These are phyloP conservation scores for Flaveria ramosissima DNA, from an alignment of 129 eudicot genomes.

Conservation along the genomic window DNA sequence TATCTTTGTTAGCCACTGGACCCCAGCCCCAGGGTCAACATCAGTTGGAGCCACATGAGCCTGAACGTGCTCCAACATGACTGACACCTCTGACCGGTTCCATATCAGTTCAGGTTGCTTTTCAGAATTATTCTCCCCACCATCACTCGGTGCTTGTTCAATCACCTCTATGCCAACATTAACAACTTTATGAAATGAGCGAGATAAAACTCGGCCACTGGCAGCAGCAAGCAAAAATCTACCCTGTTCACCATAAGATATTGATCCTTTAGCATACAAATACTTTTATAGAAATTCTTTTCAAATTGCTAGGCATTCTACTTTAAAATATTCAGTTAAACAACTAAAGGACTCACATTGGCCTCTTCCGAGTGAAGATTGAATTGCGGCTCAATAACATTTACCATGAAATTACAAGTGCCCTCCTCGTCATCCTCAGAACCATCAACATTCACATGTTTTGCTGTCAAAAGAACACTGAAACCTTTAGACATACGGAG, in stretches of 20 bases:
- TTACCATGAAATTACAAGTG: slow-evolving; percentile 90
- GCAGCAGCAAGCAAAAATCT: slow-evolving; percentile 96
- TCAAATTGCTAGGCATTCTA: not conserved
- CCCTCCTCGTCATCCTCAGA: slow-evolving; percentile 72
- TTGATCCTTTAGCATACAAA: slow-evolving; percentile 20
- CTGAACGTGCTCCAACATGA: slow-evolving; percentile 93
- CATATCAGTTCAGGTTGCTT: slow-evolving; percentile 82
- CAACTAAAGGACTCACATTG: slow-evolving; percentile 56
- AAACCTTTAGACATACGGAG: slow-evolving; percentile 32
- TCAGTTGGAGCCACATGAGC: slow-evolving; percentile 99
- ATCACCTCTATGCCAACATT: slow-evolving; percentile 74
- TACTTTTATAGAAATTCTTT: not conserved
- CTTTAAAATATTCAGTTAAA: slow-evolving; percentile 15
- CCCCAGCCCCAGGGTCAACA: slow-evolving; percentile 98
- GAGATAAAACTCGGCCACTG: slow-evolving; percentile 92
- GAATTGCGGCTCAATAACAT: slow-evolving; percentile 91
- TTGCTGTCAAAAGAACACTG: slow-evolving; percentile 45
- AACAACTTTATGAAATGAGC: slow-evolving; percentile 80
- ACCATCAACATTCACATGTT: slow-evolving; percentile 55
- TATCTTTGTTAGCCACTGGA: slow-evolving; percentile 91
- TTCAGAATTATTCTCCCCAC: slow-evolving; percentile 47
- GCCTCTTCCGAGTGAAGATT: slow-evolving; percentile 96
- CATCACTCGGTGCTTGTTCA: slow-evolving; percentile 62
- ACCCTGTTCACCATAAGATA: slow-evolving; percentile 60
- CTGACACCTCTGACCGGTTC: slow-evolving; percentile 86